Conservation (phyloP, 1,139 yeast species). For the Suhomyces maxii region DNA sequence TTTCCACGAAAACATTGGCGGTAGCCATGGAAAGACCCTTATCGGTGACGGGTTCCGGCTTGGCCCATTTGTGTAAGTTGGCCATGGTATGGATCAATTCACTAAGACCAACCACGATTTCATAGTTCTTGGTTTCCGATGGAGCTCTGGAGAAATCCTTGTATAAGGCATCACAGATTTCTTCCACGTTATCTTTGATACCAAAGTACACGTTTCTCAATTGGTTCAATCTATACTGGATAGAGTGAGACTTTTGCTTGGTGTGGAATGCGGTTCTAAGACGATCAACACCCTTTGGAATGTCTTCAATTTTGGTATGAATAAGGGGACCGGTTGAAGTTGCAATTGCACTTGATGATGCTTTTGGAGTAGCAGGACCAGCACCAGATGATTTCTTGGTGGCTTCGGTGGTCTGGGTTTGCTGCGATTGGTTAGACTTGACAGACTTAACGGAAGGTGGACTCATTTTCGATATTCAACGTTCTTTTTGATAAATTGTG, state of each 20-base stretch:
- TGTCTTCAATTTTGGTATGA: slow-evolving; percentile 52
- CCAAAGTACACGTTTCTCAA: slow-evolving; percentile 70
- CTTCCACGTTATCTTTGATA: slow-evolving; percentile 58
- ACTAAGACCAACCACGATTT: slow-evolving; percentile 48
- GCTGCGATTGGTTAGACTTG: not conserved
- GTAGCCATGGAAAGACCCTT: slow-evolving; percentile 49
- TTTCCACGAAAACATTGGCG: slow-evolving; percentile 54
- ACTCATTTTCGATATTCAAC: slow-evolving; percentile 1
- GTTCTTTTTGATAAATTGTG: no score
- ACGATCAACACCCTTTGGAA: slow-evolving; percentile 46
- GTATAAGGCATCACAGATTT: slow-evolving; percentile 56
- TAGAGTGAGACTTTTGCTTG: slow-evolving; percentile 50
- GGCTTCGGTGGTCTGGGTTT: not conserved
- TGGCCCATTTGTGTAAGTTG: slow-evolving; percentile 61
- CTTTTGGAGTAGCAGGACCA: not conserved
- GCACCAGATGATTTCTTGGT: not conserved
- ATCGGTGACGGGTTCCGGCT: slow-evolving; percentile 49
- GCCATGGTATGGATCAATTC: slow-evolving; percentile 65
- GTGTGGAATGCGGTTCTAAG: slow-evolving; percentile 46
- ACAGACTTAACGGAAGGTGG: slow-evolving; percentile 2
- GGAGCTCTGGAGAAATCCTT: slow-evolving; percentile 67
- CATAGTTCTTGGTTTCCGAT: slow-evolving; percentile 62
- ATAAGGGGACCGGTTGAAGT: slow-evolving; percentile 6
- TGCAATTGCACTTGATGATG: not conserved
- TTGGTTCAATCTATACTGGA: slow-evolving; percentile 61